Percentiles rank a stretch among this genome's conserved stretches.
Evolutionary conservation across 257 asterid genomes (phyloP).

Genomic region (Solanum commersonii): DNA sequence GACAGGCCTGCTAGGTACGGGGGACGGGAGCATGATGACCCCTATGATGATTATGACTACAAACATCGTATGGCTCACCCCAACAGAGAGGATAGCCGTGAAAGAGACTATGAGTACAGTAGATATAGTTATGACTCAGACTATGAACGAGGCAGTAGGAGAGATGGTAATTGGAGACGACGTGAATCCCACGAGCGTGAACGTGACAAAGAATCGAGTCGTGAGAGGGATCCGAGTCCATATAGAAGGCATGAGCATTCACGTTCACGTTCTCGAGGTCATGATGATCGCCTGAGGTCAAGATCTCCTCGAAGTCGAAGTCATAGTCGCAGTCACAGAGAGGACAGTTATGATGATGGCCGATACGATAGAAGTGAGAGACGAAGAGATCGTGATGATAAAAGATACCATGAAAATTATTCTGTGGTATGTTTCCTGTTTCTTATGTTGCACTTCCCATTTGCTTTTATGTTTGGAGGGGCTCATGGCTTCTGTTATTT

Average conservation of each 20-base stretch:
- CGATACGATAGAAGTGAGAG: constrained; percentile 65
- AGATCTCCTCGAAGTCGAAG: constrained; percentile 87
- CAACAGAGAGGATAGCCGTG: constrained; percentile 73
- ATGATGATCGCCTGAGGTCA: constrained; percentile 69
- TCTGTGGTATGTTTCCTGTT: constrained; percentile 45
- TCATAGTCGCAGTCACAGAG: constrained; percentile 75
- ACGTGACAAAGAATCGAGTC: constrained; percentile 69
- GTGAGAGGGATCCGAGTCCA: constrained; percentile 77
- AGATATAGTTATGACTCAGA: constrained; percentile 87
- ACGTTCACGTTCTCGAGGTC: constrained; percentile 68
- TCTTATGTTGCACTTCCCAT: neutral
- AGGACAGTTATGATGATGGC: constrained; percentile 76
- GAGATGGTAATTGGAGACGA: constrained; percentile 78
- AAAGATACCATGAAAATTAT: constrained; percentile 47
- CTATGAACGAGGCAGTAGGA: constrained; percentile 66
- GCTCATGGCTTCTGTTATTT: neutral
- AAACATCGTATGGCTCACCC: constrained; percentile 54
- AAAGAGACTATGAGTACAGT: constrained; percentile 72
- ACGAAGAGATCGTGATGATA: constrained; percentile 77
- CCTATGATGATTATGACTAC: constrained; percentile 80
- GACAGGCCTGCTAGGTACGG: constrained; percentile 77
- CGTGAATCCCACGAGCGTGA: constrained; percentile 83
- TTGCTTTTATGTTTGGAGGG: neutral
- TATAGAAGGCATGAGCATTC: constrained; percentile 55
- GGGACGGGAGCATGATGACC: constrained; percentile 74